These are phyloP conservation scores for Ganoderma leucocontextum DNA, from an alignment of 1,284 basidiomycete species.

Conservation along the genomic window DNA sequence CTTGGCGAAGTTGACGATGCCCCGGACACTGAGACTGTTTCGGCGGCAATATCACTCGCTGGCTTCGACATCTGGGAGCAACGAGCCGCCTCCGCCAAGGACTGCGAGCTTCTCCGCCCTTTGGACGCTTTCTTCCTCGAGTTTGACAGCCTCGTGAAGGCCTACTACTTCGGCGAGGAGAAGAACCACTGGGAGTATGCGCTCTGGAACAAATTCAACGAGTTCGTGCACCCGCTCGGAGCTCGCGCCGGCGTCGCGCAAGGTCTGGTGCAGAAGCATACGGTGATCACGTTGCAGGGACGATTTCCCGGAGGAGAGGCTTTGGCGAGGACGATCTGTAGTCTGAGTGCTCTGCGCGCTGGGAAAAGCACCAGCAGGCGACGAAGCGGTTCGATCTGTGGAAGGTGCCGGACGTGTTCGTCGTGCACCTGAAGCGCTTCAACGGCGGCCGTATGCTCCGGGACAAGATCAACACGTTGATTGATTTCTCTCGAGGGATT, in stretches of 20 bases:
- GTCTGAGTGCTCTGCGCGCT: constrained; percentile 97
- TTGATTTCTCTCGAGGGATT: constrained; percentile 94
- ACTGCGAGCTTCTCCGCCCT: constrained; percentile 63
- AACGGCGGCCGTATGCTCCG: constrained; percentile 84
- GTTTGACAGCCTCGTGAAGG: constrained; percentile 80
- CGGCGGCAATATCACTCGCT: constrained; percentile 44
- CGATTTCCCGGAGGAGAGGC: constrained; percentile 95
- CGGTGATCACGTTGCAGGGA: constrained; percentile 85
- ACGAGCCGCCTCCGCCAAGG: constrained; percentile 46
- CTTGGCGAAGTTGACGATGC: too few species aligned
- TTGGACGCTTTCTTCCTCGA: constrained; percentile 86
- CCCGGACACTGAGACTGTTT: too few species aligned
- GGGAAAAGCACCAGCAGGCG: constrained; percentile 98
- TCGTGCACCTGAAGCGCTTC: constrained; percentile 98
- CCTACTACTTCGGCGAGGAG: constrained; percentile 78
- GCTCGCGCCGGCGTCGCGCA: constrained; percentile 61
- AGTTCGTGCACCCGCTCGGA: constrained; percentile 83
- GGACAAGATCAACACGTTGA: constrained; percentile 94
- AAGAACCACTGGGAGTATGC: constrained; percentile 57
- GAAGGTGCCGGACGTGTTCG: constrained; percentile 96
- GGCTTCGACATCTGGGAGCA: constrained; percentile 63
- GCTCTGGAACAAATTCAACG: constrained; percentile 65
- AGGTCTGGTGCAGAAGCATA: constrained; percentile 64
- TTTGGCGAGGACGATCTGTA: constrained; percentile 97
- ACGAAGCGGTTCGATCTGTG: constrained; percentile 99